Conservation (phyloP, 768 basidiomycete species). For the Termitomyces sp. region DNA sequence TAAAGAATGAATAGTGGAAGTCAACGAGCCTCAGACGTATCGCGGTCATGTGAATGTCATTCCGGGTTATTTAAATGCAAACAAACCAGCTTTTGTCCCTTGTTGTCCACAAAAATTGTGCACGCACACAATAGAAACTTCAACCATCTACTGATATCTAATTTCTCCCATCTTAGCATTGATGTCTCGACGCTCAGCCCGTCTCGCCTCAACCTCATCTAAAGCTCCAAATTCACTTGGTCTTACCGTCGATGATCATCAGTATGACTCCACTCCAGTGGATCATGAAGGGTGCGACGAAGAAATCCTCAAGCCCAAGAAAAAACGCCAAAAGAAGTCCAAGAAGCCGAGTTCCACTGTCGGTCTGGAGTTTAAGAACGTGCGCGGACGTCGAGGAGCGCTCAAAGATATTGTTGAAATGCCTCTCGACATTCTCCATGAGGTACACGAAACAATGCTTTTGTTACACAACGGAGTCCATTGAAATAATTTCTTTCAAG, state of each 20-base stretch:
- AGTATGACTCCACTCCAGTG: neutral
- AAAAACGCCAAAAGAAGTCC: neutral
- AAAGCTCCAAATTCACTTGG: too few relatives aligned
- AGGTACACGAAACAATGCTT: conserved; percentile 11
- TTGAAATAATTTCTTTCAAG: conserved; percentile 20
- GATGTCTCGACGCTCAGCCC: neutral
- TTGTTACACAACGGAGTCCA: neutral
- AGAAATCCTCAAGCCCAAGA: neutral
- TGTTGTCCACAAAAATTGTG: too few relatives aligned
- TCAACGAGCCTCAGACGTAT: too few relatives aligned
- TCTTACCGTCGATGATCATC: too few relatives aligned
- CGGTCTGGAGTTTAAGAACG: neutral
- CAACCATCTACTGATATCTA: neutral
- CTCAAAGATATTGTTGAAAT: conserved; percentile 20
- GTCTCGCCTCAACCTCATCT: neutral
- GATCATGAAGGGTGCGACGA: neutral
- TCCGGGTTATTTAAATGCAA: too few relatives aligned
- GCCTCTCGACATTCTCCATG: conserved; percentile 26
- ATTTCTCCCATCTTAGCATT: neutral
- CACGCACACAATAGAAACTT: neutral
- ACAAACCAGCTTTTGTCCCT: too few relatives aligned
- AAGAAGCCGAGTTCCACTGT: neutral
- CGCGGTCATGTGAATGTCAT: too few relatives aligned
- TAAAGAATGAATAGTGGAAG: too few relatives aligned
- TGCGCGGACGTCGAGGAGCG: conserved; percentile 13